Evolutionary conservation across 2,329 filamentous ascomycete genomes (phyloP), one percentile per base, ranked within the genome.

Genomic region (Fonsecaea pugnacius): DNA sequence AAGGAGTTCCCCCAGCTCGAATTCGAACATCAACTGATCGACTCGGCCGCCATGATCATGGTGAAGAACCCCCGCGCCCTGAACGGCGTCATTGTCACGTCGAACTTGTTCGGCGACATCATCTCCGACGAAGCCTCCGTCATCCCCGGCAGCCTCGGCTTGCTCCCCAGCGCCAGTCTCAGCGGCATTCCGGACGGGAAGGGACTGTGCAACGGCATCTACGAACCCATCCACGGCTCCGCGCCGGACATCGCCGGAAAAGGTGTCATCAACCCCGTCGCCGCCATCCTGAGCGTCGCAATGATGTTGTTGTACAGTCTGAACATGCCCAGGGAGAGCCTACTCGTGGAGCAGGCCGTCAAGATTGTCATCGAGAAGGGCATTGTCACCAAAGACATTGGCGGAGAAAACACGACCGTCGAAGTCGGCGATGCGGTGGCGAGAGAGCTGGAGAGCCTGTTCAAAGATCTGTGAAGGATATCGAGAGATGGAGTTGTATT

Each of bases 261-360:
- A 80, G 91, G 91, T 65, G 89, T 96, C 71, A 92, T 96, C 73
- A 96, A 96, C 83, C 94, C 94, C 36, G 84, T 98, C 66, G 94
- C 93, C 57, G 93, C 92, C 60, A 92, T 98, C 69, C 86, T 98
- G 50, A 96, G 92, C 12, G 85, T 96, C 14, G 92, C 92, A 73
- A 96, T 98, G 92, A 91, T 99, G 89, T 85, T 97, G 73, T 89
- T 92, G 75, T 98, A 97, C 83, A 96, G 92, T 14, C 86, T 98
- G 64, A 87, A 88, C 73, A 86, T 93, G 70, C 87, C 90, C 33
- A 83, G 87, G 57, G 89, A 97, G 78, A 90, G 93, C 36, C 84
- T 86, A 66, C 87, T 88, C 56, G 87, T 97, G 68, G 92, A 97
- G 80, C 84, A 88, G 65, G 92, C 93, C 3, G 92, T 96, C 57